Percentiles rank a stretch among this genome's conserved stretches.
phyloP scores from a whole-genome alignment of 2,329 filamentous ascomycete species.

The Didymella sp. region DNA sequence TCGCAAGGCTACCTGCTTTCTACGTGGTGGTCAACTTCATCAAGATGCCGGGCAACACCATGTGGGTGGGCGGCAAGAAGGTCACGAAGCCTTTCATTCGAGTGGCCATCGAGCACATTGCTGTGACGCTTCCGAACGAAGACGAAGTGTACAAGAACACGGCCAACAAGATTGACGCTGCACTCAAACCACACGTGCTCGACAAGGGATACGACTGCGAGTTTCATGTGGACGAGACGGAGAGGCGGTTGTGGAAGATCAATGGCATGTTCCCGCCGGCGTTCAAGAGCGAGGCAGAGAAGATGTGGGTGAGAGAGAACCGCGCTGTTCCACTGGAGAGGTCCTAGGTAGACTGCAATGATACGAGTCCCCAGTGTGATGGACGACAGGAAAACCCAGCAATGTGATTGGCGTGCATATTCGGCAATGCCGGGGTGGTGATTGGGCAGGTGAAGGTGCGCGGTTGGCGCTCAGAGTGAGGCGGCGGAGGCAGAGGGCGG shows the following conservation, averaged over 20 bases:
- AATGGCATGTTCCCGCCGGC: conserved; percentile 51
- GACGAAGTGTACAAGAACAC: conserved; percentile 19
- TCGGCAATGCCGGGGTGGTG: neutral
- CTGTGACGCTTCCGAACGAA: conserved; percentile 29
- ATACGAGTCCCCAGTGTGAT: conserved; percentile 9
- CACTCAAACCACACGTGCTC: conserved; percentile 49
- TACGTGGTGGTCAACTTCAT: conserved; percentile 54
- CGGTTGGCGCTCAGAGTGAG: conserved; percentile 17
- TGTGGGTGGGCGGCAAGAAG: conserved; percentile 40
- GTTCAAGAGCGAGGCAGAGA: conserved; percentile 40
- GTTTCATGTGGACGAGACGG: conserved; percentile 54
- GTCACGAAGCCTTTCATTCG: conserved; percentile 44
- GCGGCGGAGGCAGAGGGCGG: conserved; percentile 8
- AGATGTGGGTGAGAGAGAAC: conserved; percentile 42
- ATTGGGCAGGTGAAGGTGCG: conserved; percentile 12
- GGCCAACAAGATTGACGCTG: conserved; percentile 34
- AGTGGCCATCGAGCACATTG: conserved; percentile 42
- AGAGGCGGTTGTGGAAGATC: conserved; percentile 54
- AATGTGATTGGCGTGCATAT: conserved; percentile 19
- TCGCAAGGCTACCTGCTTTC: conserved; percentile 48
- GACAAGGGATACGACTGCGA: conserved; percentile 56
- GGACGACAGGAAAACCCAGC: neutral
- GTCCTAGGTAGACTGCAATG: neutral
- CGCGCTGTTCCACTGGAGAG: conserved; percentile 6
- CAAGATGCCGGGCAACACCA: conserved; percentile 25